These are phyloP conservation scores for Pistacia vera DNA, from an alignment of 345 rosid genomes.

Conservation along the genomic window DNA sequence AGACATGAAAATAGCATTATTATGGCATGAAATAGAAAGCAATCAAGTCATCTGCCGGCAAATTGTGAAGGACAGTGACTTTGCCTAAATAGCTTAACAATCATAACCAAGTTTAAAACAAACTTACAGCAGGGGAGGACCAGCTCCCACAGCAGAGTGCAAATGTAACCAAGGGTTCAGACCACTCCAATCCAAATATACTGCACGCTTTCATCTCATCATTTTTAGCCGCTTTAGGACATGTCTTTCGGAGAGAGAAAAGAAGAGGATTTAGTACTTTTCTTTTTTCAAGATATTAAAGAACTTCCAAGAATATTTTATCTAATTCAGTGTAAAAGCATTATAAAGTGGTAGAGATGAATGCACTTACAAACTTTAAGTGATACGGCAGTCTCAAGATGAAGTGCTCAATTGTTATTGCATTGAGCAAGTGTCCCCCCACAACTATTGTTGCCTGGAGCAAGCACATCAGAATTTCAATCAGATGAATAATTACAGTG, in stretches of 20 bases:
- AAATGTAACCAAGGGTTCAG: constrained; percentile 86
- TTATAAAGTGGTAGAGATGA: not conserved
- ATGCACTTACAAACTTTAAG: constrained; percentile 71
- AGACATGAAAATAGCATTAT: not conserved
- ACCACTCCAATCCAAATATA: constrained; percentile 78
- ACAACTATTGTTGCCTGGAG: constrained; percentile 74
- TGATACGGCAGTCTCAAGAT: constrained; percentile 92
- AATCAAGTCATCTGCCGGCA: not conserved
- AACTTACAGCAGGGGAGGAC: constrained; percentile 94
- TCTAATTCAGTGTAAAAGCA: constrained; percentile 2
- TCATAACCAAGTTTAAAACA: not conserved
- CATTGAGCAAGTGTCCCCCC: constrained; percentile 74
- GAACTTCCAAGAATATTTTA: not conserved
- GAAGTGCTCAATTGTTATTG: constrained; percentile 90
- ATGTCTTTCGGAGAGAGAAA: constrained; percentile 46
- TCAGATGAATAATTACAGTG: constrained; percentile 1
- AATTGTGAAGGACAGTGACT: not conserved
- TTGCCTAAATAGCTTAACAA: not conserved
- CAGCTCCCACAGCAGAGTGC: constrained; percentile 93
- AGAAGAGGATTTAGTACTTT: not conserved
- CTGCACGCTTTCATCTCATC: constrained; percentile 70
- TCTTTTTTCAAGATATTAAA: not conserved
- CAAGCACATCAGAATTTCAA: constrained; percentile 13
- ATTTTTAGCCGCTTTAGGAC: constrained; percentile 66
- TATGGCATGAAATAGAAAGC: not conserved